Base-by-base conservation (phyloP, 495 filamentous ascomycete genomes). In the Tuber microsphaerosporum region DNA sequence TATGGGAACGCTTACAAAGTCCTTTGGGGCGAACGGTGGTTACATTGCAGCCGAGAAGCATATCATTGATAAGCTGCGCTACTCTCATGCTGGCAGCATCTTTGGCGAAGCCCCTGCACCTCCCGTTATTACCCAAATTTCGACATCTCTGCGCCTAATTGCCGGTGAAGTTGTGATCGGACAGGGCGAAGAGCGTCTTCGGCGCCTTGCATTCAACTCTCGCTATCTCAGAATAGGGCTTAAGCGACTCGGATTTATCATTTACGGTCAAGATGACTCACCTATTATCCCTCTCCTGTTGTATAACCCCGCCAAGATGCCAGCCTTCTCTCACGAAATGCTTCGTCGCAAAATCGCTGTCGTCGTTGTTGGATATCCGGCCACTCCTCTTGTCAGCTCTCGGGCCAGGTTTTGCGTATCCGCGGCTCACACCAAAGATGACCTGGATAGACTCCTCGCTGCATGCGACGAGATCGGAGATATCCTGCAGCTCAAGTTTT, bases 301-400 rank as follows among this genome's bases (percentile, higher is more conserved):
- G 45, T 99, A 97, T 86, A 93, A 97, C 85, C 96, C 95, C 16
- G 95, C 91, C 74, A 99, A 99, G 85, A 97, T 99, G 86, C 92
- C 95, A 12, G 95, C 95, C 45, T 99, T 99, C 85, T 97, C 93
- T 46, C 95, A 97, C 83, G 94, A 98, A 84, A 98, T 99, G 95
- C 88, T 98, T 45, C 91, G 90, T 81, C 92, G 95, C 78, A 97
- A 97, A 85, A 98, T 99, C 76, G 94, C 94, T n/a, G 93, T 98
- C 69, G 95, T 99, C 69, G 91, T 99, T 51, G 95, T 99, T 75
- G 96, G 95, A 70, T 99, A 99, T 82, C 95, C 95, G 1, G 95
- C 95, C 26, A 99, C 95, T n/a, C 95, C 95, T 6, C 88, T 99
- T 73, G 93, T 97, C 75, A 94, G 91, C 70, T 97, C 96, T 9